Evolutionary conservation across 2,329 filamentous ascomycete genomes (phyloP).

Genomic region (Xylaria digitata): DNA sequence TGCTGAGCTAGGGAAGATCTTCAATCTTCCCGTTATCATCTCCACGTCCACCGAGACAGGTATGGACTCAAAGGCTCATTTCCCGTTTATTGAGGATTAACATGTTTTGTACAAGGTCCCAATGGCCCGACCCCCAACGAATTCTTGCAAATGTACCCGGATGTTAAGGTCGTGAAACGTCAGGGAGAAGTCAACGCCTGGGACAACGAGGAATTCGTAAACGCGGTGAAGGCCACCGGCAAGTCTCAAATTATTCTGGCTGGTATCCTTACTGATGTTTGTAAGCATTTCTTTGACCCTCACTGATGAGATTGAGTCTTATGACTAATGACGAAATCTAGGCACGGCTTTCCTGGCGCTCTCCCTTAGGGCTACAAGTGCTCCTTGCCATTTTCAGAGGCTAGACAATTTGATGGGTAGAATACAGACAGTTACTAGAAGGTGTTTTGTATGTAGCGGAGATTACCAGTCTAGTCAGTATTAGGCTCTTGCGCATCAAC

Average conservation of each 20-base stretch:
- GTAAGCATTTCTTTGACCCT: slow-evolving; percentile 50
- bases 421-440: too few species aligned
- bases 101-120: slow-evolving; percentile 60
- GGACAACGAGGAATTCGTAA: slow-evolving; percentile 77
- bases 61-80: slow-evolving; percentile 36
- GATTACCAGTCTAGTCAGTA: too few species aligned
- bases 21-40: slow-evolving; percentile 75
- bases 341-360: slow-evolving; percentile 77
- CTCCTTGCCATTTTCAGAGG: too few species aligned
- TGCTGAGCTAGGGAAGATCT: slow-evolving; percentile 72
- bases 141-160: slow-evolving; percentile 74
- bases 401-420: not conserved
- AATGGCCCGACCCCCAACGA: slow-evolving; percentile 78
- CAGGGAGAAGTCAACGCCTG: slow-evolving; percentile 81
- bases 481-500: too few species aligned
- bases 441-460: too few species aligned
- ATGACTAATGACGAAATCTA: slow-evolving; percentile 19
- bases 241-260: slow-evolving; percentile 77
- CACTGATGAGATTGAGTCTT: not conserved
- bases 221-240: slow-evolving; percentile 71
- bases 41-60: slow-evolving; percentile 74
- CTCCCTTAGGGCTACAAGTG: slow-evolving; percentile 59
- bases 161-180: slow-evolving; percentile 72
- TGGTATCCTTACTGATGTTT: slow-evolving; percentile 80
- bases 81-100: slow-evolving; percentile 8